Conservation (phyloP, 805 yeast species). For the Wickerhamiella spandovensis region DNA sequence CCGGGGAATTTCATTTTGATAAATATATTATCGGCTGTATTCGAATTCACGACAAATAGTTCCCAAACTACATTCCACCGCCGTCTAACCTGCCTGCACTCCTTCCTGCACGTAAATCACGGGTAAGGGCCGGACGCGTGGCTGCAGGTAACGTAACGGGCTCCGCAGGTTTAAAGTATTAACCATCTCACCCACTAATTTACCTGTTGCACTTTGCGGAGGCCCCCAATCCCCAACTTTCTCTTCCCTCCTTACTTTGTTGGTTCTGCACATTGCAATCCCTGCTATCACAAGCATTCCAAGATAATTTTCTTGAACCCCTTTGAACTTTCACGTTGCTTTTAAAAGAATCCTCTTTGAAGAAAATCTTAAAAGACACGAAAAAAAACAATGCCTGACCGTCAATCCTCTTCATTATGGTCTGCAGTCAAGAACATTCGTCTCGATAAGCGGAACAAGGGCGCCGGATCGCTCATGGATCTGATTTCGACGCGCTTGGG, state of each 20-base stretch:
- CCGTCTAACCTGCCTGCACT: no score
- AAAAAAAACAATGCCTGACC: constrained; percentile 1
- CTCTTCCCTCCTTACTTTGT: background rate
- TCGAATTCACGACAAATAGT: no score
- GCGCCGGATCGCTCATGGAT: constrained; percentile 6
- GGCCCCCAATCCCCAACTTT: background rate
- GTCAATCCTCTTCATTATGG: constrained; percentile 1
- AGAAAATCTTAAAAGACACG: background rate
- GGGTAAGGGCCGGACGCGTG: background rate
- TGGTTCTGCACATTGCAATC: background rate
- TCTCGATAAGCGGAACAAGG: constrained; percentile 5
- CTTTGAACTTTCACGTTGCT: background rate
- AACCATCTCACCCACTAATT: background rate
- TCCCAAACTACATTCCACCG: no score
- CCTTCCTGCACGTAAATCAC: background rate
- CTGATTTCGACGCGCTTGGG: constrained; percentile 3
- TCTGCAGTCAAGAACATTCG: constrained; percentile 4
- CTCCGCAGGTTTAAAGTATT: background rate
- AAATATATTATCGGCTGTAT: no score
- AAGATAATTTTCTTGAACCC: background rate
- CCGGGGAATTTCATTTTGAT: no score
- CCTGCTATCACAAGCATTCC: background rate
- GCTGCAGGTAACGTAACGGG: background rate
- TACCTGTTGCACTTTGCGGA: background rate
- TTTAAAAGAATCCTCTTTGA: no score